Percentiles rank a stretch among this genome's conserved stretches.
Conservation (phyloP, 208 protist species). For the Leishmania gerbilli region DNA sequence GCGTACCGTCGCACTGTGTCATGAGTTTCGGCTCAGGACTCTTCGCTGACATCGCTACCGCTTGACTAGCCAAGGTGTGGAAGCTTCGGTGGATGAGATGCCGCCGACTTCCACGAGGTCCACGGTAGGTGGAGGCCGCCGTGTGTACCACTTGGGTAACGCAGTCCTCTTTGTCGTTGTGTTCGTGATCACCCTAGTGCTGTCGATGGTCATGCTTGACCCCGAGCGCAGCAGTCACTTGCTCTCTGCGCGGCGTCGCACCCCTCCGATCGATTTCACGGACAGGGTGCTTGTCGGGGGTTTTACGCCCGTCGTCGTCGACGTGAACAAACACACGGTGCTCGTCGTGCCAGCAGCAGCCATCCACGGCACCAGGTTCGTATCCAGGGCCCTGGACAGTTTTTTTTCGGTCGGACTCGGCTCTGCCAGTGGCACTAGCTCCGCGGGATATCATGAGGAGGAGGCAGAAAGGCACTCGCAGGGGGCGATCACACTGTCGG, state of each 20-base stretch:
- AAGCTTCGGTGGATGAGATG: neutral
- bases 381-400: slow-evolving; percentile 9
- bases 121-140: neutral
- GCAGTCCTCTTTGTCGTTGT: slow-evolving; percentile 15
- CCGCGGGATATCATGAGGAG: neutral
- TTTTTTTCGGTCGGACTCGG: slow-evolving; percentile 6
- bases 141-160: slow-evolving; percentile 28
- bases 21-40: neutral
- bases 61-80: neutral
- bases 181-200: slow-evolving; percentile 13
- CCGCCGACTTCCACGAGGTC: neutral
- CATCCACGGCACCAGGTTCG: neutral
- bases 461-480: neutral
- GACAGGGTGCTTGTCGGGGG: slow-evolving; percentile 6
- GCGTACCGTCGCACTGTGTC: neutral
- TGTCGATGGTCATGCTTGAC: slow-evolving; percentile 17
- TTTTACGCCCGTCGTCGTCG: slow-evolving; percentile 9
- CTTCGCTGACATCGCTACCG: neutral
- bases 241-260: slow-evolving; percentile 16
- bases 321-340: neutral
- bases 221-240: slow-evolving; percentile 12
- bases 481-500: slow-evolving; percentile 3
- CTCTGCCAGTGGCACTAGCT: neutral
- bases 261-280: slow-evolving; percentile 4
- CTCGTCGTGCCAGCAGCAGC: slow-evolving; percentile 15